These are phyloP conservation scores for Leptomonas pyrrhocoris DNA, from an alignment of 208 protist species.

Conservation along the genomic window DNA sequence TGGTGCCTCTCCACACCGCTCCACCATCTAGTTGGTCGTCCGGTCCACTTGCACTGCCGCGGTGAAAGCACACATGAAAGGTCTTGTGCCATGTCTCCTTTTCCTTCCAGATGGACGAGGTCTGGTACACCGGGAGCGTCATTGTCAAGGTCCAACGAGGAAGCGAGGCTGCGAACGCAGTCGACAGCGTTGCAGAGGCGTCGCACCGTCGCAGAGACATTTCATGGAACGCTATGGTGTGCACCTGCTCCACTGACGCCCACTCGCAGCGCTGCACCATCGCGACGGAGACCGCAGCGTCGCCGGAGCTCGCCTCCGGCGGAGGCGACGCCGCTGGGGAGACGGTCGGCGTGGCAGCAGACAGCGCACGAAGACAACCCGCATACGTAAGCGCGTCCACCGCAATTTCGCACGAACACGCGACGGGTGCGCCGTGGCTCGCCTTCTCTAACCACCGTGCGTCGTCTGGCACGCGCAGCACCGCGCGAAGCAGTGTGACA, in stretches of 20 bases:
- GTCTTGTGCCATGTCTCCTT: constrained; percentile 12
- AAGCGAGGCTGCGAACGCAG: not conserved
- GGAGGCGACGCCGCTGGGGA: not conserved
- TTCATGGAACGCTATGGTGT: not conserved
- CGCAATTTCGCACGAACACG: not conserved
- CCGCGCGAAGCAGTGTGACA: constrained; percentile 4
- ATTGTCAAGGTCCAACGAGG: constrained; percentile 12
- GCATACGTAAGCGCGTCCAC: constrained; percentile 1
- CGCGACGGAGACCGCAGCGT: not conserved
- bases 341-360: not conserved
- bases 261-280: not conserved
- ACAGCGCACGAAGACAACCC: not conserved
- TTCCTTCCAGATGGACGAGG: constrained; percentile 9
- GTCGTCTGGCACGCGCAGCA: constrained; percentile 18
- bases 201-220: not conserved
- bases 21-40: not conserved
- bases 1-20: constrained; percentile 9
- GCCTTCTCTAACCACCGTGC: constrained; percentile 17
- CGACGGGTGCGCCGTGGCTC: not conserved
- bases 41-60: too few relatives aligned
- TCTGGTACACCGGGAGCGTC: constrained; percentile 13
- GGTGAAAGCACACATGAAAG: constrained; percentile 6
- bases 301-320: too few relatives aligned
- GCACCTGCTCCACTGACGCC: not conserved
- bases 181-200: not conserved